Percentiles rank a stretch among this genome's conserved stretches.
Conservation (phyloP, 192 early-diverging fungal genomes). For the Coemansia sp. region DNA sequence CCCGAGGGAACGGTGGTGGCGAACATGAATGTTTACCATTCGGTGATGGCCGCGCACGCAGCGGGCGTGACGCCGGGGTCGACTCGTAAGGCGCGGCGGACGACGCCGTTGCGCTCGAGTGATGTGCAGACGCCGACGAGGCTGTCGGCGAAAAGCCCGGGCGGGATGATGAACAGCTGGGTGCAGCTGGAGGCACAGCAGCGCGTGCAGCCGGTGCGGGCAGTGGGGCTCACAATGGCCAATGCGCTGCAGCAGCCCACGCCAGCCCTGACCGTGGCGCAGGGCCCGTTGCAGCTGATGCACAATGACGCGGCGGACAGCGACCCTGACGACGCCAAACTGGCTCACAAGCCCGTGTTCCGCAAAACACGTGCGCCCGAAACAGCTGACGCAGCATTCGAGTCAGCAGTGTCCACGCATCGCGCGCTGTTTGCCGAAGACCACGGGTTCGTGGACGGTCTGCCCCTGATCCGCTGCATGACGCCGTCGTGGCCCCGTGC, state of each 20-base stretch:
- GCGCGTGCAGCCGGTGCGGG: slow-evolving; percentile 13
- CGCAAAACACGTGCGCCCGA: slow-evolving; percentile 22
- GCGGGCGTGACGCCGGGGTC: slow-evolving; percentile 42
- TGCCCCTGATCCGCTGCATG: slow-evolving; percentile 40
- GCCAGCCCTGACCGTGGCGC: background rate
- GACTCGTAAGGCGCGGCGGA: slow-evolving; percentile 33
- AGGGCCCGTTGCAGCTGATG: slow-evolving; percentile 8
- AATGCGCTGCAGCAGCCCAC: slow-evolving; percentile 26
- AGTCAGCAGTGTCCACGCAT: slow-evolving; percentile 16
- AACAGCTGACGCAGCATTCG: slow-evolving; percentile 43
- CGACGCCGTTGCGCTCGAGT: slow-evolving; percentile 21
- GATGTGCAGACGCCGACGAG: background rate
- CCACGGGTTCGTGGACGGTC: slow-evolving; percentile 41
- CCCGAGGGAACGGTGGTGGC: slow-evolving; percentile 46
- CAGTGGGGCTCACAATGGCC: slow-evolving; percentile 30
- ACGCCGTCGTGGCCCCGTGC: slow-evolving; percentile 33
- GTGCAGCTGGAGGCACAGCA: slow-evolving; percentile 45
- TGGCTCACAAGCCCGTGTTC: slow-evolving; percentile 33
- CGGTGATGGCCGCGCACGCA: slow-evolving; percentile 37
- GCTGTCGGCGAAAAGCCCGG: slow-evolving; percentile 4
- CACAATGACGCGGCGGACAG: slow-evolving; percentile 15
- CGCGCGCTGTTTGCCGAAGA: slow-evolving; percentile 37
- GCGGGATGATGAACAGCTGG: slow-evolving; percentile 38
- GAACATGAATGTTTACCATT: slow-evolving; percentile 45
- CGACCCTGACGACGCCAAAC: slow-evolving; percentile 5